These are phyloP conservation scores for Pseudozyma sp. DNA, from an alignment of 1,284 basidiomycete genomes.

Conservation along the genomic window DNA sequence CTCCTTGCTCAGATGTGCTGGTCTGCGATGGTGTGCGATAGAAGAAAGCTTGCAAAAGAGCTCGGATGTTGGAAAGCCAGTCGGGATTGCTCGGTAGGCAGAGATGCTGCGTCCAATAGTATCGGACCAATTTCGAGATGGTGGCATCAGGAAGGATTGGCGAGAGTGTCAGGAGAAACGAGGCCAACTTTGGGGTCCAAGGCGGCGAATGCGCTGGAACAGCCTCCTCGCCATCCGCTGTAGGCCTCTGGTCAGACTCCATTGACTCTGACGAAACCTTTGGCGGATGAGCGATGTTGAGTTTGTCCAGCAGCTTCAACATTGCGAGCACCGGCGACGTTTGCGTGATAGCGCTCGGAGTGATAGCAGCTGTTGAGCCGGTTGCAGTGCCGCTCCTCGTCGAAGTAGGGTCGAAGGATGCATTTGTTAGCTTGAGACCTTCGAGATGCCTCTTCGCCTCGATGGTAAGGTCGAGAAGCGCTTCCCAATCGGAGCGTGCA, in stretches of 20 bases:
- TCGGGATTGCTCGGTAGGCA: conserved; percentile 62
- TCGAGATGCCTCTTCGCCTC: conserved; percentile 62
- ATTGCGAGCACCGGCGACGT: conserved; percentile 33
- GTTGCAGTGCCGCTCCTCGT: conserved; percentile 6
- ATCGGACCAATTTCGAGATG: conserved; percentile 57
- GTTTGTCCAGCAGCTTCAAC: conserved; percentile 39
- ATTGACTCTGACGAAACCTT: conserved; percentile 18
- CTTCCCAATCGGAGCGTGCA: conserved; percentile 59
- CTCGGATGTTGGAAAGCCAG: conserved; percentile 62
- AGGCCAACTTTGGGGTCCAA: conserved; percentile 58
- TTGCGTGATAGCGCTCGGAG: conserved; percentile 5
- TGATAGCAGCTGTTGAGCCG: not conserved
- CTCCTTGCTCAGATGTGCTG: conserved; percentile 6
- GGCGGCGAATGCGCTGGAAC: conserved; percentile 27
- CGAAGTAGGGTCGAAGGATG: conserved; percentile 18
- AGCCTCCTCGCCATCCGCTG: conserved; percentile 13
- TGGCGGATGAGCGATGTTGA: conserved; percentile 30
- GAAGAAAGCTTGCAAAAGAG: conserved; percentile 62
- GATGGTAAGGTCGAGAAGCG: conserved; percentile 57
- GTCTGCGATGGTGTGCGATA: conserved; percentile 46
- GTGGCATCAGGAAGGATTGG: conserved; percentile 61
- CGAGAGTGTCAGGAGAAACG: conserved; percentile 60
- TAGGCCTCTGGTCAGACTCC: conserved; percentile 16
- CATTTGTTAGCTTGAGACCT: conserved; percentile 43
- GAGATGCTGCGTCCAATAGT: conserved; percentile 58